phyloP scores from a whole-genome alignment of 306 rosid genomes.

The Phaseolus lunatus region DNA sequence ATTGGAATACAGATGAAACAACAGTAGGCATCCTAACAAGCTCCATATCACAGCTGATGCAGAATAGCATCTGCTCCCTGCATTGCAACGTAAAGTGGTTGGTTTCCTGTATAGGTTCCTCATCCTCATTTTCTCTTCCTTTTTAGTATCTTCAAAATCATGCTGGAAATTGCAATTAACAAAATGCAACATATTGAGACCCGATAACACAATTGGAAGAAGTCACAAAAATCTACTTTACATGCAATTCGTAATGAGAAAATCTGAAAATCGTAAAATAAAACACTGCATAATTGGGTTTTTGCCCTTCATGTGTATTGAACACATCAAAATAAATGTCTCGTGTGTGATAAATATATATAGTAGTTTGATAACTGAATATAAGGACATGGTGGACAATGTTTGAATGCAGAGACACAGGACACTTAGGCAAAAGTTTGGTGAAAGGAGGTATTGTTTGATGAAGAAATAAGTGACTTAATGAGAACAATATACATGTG shows the following conservation, averaged over 20 bases:
- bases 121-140: conserved; percentile 74
- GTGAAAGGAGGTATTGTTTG: neutral
- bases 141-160: conserved; percentile 60
- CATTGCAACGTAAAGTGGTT: conserved; percentile 76
- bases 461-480: neutral
- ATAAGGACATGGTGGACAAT: neutral
- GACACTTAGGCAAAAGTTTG: neutral
- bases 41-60: conserved; percentile 66
- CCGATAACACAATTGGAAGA: conserved; percentile 54
- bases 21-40: conserved; percentile 73
- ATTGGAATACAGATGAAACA: conserved; percentile 63
- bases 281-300: neutral
- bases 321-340: neutral
- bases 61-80: conserved; percentile 80
- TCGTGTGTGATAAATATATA: neutral
- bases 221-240: conserved; percentile 43
- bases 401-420: neutral
- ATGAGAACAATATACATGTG: neutral
- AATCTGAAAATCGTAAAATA: neutral
- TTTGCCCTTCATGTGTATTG: neutral
- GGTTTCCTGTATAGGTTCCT: conserved; percentile 82
- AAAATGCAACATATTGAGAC: conserved; percentile 68
- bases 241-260: neutral
- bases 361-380: neutral
- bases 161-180: conserved; percentile 74